Evolutionary conservation across 2,329 filamentous ascomycete species (phyloP).

Genomic region (Penicillium rolfsii): DNA sequence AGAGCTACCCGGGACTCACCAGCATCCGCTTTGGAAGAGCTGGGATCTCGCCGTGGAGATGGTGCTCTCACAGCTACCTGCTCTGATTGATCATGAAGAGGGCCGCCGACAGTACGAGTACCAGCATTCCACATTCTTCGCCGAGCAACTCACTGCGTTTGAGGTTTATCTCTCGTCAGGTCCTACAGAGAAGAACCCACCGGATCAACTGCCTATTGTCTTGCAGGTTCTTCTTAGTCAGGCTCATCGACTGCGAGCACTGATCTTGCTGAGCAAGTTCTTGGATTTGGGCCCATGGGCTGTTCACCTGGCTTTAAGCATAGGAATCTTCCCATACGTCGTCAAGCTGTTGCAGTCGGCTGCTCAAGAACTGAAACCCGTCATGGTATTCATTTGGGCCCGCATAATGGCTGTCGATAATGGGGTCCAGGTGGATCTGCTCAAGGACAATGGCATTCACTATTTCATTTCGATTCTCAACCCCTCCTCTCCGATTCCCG

Average conservation of each 20-base stretch:
- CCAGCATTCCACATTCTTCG: constrained; percentile 92
- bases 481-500: constrained; percentile 78
- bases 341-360: constrained; percentile 94
- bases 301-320: constrained; percentile 95
- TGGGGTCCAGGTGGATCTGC: constrained; percentile 86
- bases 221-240: constrained; percentile 95
- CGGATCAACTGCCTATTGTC: constrained; percentile 94
- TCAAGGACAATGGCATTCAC: constrained; percentile 96
- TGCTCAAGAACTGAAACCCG: constrained; percentile 89
- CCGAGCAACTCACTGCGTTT: constrained; percentile 94
- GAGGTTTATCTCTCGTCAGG: constrained; percentile 89
- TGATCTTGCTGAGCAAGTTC: constrained; percentile 91
- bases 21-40: constrained; percentile 93
- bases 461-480: constrained; percentile 95
- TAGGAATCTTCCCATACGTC: constrained; percentile 99
- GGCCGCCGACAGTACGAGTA: constrained; percentile 81
- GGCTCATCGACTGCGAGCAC: constrained; percentile 84
- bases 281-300: constrained; percentile 96
- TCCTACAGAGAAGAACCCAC: constrained; percentile 80
- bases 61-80: constrained; percentile 85
- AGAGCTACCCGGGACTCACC: constrained; percentile 88
- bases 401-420: constrained; percentile 93
- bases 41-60: constrained; percentile 98
- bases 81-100: constrained; percentile 77
- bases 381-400: constrained; percentile 99